These are phyloP conservation scores for Neolentinus lepideus DNA, from an alignment of 1,284 basidiomycete species.

Conservation along the genomic window DNA sequence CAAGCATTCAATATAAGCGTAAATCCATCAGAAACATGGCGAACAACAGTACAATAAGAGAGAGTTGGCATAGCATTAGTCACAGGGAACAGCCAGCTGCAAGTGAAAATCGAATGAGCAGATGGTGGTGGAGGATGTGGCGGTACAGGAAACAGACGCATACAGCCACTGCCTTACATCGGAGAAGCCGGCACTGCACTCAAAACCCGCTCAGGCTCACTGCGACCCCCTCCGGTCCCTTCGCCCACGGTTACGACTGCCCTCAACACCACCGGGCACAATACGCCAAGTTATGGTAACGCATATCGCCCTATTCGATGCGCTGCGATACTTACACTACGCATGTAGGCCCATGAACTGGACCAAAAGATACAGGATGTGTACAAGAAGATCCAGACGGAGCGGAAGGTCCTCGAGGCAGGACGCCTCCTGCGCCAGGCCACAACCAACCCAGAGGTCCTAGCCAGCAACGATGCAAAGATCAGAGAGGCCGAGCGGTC, in stretches of 20 bases:
- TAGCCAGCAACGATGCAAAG: constrained; percentile 76
- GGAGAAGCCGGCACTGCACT: neutral
- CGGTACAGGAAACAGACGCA: constrained; percentile 1
- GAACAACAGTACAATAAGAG: constrained; percentile 22
- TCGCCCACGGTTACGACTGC: neutral
- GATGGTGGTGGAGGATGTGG: constrained; percentile 5
- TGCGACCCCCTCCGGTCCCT: neutral
- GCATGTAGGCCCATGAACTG: constrained; percentile 45
- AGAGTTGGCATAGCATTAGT: constrained; percentile 29
- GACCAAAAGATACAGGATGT: constrained; percentile 92
- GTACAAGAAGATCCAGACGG: constrained; percentile 84
- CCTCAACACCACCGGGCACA: neutral
- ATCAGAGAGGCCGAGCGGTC: constrained; percentile 85
- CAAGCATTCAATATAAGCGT: constrained; percentile 25
- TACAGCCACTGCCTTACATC: constrained; percentile 1
- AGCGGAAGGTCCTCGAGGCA: constrained; percentile 89
- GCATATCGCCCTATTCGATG: neutral
- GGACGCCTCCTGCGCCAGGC: constrained; percentile 76
- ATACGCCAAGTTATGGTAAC: neutral
- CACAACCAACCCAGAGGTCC: constrained; percentile 83
- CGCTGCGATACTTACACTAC: neutral
- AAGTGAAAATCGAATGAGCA: constrained; percentile 3
- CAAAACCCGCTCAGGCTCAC: neutral
- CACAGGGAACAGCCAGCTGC: neutral
- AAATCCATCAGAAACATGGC: constrained; percentile 23